Percentiles rank a stretch among this genome's conserved stretches.
These are phyloP conservation scores for Bretschneidera sinensis DNA, from an alignment of 345 rosid genomes.

Conservation along the genomic window DNA sequence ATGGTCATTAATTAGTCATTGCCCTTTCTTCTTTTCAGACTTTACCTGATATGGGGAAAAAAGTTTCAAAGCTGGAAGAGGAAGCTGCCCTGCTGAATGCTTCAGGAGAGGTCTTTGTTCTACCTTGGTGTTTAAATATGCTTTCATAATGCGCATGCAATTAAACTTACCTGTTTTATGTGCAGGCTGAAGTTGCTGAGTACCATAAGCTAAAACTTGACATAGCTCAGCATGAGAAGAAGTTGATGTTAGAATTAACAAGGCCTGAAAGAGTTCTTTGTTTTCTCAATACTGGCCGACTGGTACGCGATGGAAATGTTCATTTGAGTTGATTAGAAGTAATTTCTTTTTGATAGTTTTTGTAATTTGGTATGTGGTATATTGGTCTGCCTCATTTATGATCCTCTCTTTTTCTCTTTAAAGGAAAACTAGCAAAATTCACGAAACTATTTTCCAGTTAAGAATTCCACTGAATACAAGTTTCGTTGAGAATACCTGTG, in stretches of 20 bases:
- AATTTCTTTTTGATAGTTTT: no score
- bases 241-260: slow-evolving; percentile 83
- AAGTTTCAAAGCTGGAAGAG: slow-evolving; percentile 78
- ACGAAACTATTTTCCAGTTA: no score
- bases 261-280: slow-evolving; percentile 94
- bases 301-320: slow-evolving; percentile 51
- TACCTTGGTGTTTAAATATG: slow-evolving; percentile 15
- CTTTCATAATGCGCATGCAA: slow-evolving; percentile 4
- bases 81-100: slow-evolving; percentile 88
- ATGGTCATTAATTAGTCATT: slow-evolving; percentile 16
- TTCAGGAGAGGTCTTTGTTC: slow-evolving; percentile 72
- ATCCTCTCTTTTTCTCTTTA: no score
- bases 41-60: slow-evolving; percentile 81
- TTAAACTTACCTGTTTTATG: slow-evolving; percentile 11
- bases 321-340: not conserved
- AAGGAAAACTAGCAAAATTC: no score
- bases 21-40: slow-evolving; percentile 41
- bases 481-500: no score
- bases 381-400: no score
- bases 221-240: slow-evolving; percentile 79
- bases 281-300: slow-evolving; percentile 86
- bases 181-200: slow-evolving; percentile 80
- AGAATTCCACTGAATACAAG: no score
- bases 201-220: slow-evolving; percentile 87
- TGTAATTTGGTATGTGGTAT: no score